These are phyloP conservation scores for Radiomyces spectabilis DNA, from an alignment of 192 early-diverging fungal genomes.

Conservation along the genomic window DNA sequence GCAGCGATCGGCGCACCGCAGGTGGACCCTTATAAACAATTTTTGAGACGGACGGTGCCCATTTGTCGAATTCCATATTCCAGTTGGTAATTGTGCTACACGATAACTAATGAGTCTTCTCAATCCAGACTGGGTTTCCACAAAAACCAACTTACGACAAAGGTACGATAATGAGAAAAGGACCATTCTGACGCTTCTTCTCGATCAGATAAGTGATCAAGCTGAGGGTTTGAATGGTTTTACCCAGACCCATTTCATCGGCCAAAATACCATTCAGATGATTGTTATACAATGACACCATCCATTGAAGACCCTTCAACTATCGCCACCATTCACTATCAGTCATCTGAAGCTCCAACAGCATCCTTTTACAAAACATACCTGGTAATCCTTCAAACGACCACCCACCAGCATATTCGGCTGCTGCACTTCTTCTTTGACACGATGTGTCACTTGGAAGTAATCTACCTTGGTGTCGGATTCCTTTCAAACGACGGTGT, in stretches of 20 bases:
- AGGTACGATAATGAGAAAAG: slow-evolving; percentile 95
- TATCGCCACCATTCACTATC: too few relatives aligned
- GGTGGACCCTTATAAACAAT: slow-evolving; percentile 93
- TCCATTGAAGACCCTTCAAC: slow-evolving; percentile 96
- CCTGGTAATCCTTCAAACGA: slow-evolving; percentile 91
- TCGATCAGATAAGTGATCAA: slow-evolving; percentile 95
- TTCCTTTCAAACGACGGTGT: slow-evolving; percentile 14
- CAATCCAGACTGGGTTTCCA: too few relatives aligned
- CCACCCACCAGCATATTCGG: slow-evolving; percentile 84
- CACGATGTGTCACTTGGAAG: slow-evolving; percentile 81
- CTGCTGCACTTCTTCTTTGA: slow-evolving; percentile 77
- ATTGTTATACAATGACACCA: slow-evolving; percentile 99
- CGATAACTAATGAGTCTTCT: background rate
- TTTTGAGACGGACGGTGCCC: slow-evolving; percentile 85
- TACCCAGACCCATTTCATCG: slow-evolving; percentile 90
- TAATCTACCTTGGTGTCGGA: slow-evolving; percentile 58
- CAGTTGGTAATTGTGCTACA: slow-evolving; percentile 87
- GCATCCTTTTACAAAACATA: too few relatives aligned
- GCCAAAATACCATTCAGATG: slow-evolving; percentile 95
- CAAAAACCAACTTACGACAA: slow-evolving; percentile 75
- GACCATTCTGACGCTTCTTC: slow-evolving; percentile 87
- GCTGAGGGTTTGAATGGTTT: slow-evolving; percentile 94
- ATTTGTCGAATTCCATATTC: slow-evolving; percentile 95
- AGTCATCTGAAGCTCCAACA: too few relatives aligned
- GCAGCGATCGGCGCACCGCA: slow-evolving; percentile 59